A percentile compares a stretch with the other conserved stretches of the same genome.
These are phyloP conservation scores for Brachypodium distachyon DNA, from an alignment of 202 grass and related monocot species.

Conservation along the genomic window DNA sequence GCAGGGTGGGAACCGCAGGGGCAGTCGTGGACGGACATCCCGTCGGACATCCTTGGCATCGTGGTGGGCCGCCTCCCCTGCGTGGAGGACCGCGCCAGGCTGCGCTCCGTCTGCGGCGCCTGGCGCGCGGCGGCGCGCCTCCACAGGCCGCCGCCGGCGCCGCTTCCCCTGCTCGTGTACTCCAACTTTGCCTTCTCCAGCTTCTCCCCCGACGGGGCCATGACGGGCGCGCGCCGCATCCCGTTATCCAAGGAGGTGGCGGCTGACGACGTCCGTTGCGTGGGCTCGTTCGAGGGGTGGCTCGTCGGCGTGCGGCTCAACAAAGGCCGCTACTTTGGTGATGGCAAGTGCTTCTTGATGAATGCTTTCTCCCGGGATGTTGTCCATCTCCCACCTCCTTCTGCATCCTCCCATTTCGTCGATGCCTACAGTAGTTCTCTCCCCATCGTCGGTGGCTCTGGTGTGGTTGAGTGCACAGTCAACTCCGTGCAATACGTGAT, in stretches of 20 bases:
- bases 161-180: slow-evolving; percentile 29
- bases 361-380: slow-evolving; percentile 14
- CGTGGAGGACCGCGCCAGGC: slow-evolving; percentile 23
- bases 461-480: slow-evolving; percentile 14
- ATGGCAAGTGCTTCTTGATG: slow-evolving; percentile 26
- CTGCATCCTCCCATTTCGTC: neutral
- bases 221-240: neutral
- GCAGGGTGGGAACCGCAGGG: neutral
- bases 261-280: slow-evolving; percentile 12
- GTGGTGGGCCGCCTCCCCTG: slow-evolving; percentile 11
- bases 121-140: slow-evolving; percentile 21
- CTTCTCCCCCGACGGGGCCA: neutral
- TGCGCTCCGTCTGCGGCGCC: slow-evolving; percentile 27
- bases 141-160: slow-evolving; percentile 12
- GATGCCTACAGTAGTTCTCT: slow-evolving; percentile 3
- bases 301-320: slow-evolving; percentile 19
- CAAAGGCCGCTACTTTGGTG: slow-evolving; percentile 15
- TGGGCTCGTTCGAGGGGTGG: slow-evolving; percentile 22
- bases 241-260: neutral
- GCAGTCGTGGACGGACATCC: slow-evolving; percentile 30
- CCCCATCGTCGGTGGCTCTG: slow-evolving; percentile 24
- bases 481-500: slow-evolving; percentile 11
- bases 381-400: slow-evolving; percentile 14
- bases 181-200: slow-evolving; percentile 3
- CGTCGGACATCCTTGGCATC: slow-evolving; percentile 17